Base-by-base conservation (phyloP, 2,329 filamentous ascomycete species). In the Lecanicillium sp. region DNA sequence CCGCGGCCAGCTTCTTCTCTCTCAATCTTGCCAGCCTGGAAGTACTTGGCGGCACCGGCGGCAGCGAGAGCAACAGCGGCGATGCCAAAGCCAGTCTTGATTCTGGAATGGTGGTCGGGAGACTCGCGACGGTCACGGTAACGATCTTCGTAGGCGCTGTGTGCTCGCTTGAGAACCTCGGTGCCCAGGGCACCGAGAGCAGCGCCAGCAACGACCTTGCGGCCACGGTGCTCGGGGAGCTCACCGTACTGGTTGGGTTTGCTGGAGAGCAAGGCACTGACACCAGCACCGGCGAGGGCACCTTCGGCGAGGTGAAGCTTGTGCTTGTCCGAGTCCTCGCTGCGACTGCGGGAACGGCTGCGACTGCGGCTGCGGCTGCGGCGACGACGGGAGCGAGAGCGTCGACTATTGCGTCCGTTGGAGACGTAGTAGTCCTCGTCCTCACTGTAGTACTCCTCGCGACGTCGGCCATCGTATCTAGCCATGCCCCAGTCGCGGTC, bases 31-130 rank as follows among this genome's bases (percentile, higher is more conserved):
- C 72, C 77, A 55, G 75, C 73, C 53, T 82, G 75, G 59, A 78
- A 76, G 57, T 82, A 83, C 59, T 83, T 83, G 52, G 79, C 74
- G 5, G 80, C 80, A n/a, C 80, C 81, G 3, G 80, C 79, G 17
- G 81, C 77, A 7, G 80, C 81, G 20, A 84, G 69, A 14, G 79
- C 80, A 19, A 81, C 79, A 9, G 79, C 80, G 8, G 81, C 81
- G 35, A 83, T 70, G 26, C 79, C 81, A 19, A 84, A 67, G 19
- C 79, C 80, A 2, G 78, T 81, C 61, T 81, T 81, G 47, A 84
- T 66, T 41, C 72, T 72, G 35, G 70, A 73, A 32, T 70, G 67
- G 42, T 67, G 65, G 33, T 71, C 64, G 11, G 64, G 67, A 11
- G 66, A 69, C 14, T 63, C 64, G 17, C 62, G 59, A 5, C 63